Conservation (phyloP, 2,329 filamentous ascomycete species). For the Hirsutella thompsonii region DNA sequence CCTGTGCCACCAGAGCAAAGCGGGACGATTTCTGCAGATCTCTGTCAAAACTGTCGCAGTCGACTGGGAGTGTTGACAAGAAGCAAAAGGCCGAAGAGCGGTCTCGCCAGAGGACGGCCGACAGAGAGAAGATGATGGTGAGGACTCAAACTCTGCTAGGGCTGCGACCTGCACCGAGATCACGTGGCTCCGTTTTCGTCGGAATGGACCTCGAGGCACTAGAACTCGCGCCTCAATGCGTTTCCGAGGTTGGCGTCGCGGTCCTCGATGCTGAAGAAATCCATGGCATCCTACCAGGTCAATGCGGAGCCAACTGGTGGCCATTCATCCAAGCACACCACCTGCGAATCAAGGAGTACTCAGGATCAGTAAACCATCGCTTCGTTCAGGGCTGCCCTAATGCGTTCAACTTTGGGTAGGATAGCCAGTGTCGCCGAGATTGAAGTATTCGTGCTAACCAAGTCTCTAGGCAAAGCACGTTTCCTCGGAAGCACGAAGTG, state of each 20-base stretch:
- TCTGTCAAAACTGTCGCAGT: background rate
- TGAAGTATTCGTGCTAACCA: conserved; percentile 5
- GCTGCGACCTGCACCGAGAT: conserved; percentile 20
- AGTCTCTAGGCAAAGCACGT: conserved; percentile 24
- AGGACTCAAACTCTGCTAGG: conserved; percentile 60
- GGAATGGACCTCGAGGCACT: conserved; percentile 74
- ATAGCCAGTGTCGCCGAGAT: background rate
- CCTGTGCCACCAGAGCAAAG: conserved; percentile 8
- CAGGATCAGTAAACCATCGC: conserved; percentile 49
- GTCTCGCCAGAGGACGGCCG: conserved; percentile 32
- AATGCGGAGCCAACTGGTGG: conserved; percentile 53
- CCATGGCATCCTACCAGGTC: conserved; percentile 41
- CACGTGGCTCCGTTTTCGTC: conserved; percentile 46
- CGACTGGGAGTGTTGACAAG: background rate
- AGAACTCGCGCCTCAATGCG: conserved; percentile 49
- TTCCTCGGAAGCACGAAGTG: conserved; percentile 22
- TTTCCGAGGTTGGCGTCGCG: conserved; percentile 82
- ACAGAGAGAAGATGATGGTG: conserved; percentile 41
- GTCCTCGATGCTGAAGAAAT: conserved; percentile 59
- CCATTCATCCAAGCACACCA: conserved; percentile 56
- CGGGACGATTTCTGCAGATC: conserved; percentile 1
- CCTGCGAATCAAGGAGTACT: conserved; percentile 61
- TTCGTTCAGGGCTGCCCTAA: conserved; percentile 65
- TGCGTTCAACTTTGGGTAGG: conserved; percentile 62
- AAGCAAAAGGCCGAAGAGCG: conserved; percentile 16